Base-by-base conservation (phyloP, 345 rosid species). In the Chamaenerion angustifolium region DNA sequence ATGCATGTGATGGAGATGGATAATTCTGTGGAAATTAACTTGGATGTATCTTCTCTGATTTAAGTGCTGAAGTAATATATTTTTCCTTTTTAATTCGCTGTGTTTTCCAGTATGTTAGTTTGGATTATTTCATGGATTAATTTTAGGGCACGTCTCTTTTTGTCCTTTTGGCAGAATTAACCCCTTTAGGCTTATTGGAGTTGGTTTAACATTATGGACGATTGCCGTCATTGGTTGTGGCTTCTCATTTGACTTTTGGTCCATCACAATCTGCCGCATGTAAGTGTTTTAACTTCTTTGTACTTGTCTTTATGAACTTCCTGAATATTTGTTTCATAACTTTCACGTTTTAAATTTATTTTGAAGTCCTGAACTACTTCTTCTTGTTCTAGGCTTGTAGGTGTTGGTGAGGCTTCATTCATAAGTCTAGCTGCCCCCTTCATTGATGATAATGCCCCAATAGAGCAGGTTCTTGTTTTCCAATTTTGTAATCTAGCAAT, bases 321-420 rank as follows among this genome's bases (percentile, higher is more conserved):
- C 8, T 31, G 10, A 31, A 8, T 1, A 31, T 7, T 4, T 45
- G 17, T 10, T 37, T 44, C 8, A 31, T 27, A 8, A 18, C 25
- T 37, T 42, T 43, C 21, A 16, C 10, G 8, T 31, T 31, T 31
- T 31, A 31, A 7, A 31, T 31, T 31, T 31, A 8, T 31, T 31
- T 31, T 5, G 37, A 31, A 31, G 5, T 7, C 8, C 37, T 31
- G 37, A 31, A 31, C 7, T 31, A 31, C 5, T 31, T 4, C 37
- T 18, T 51, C 21, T 60, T 65, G 49, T 49, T 64, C 60, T 68
- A 90, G 98, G 98, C 43, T 90, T 19, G 98, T 86, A 52, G 98
- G 98, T 70, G 88, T 83, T 69, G 98, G 98, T 31, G 98, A 90
- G 63, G 98, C 98, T 60, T 90, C 98, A 45, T 90, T 90, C 62